A percentile compares a stretch with the other conserved stretches of the same genome.
phyloP scores from a whole-genome alignment of 106 monocot genomes.

The Acorus gramineus region DNA sequence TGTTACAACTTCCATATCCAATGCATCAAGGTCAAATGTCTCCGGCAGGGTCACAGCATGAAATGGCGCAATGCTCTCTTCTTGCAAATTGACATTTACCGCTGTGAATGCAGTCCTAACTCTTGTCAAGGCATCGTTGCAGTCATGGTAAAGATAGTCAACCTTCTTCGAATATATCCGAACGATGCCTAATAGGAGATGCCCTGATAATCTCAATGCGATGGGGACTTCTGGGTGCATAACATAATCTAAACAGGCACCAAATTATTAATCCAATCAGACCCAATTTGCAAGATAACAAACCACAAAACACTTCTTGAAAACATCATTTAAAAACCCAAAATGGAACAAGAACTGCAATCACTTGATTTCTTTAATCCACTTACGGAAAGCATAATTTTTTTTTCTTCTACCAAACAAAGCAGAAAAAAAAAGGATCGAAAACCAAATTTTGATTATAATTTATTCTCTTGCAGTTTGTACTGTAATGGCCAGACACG shows the following conservation, averaged over 20 bases:
- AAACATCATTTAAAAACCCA: no score
- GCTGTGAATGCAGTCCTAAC: conserved; percentile 38
- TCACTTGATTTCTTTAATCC: no score
- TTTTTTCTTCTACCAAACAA: no score
- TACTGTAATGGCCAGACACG: no score
- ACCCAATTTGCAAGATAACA: not conserved
- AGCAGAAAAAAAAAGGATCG: no score
- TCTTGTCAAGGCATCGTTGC: conserved; percentile 35
- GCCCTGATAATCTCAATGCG: conserved; percentile 80
- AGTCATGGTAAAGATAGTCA: conserved; percentile 68
- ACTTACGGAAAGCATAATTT: no score
- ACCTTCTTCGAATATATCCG: conserved; percentile 89
- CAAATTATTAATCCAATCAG: not conserved
- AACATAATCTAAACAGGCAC: conserved; percentile 37
- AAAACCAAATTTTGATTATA: no score
- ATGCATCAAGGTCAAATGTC: conserved; percentile 62
- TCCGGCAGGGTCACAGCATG: conserved; percentile 69
- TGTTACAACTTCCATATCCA: conserved; percentile 43
- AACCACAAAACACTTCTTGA: not conserved
- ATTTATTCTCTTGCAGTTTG: no score
- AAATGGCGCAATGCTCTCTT: conserved; percentile 44
- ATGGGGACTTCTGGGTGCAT: conserved; percentile 83
- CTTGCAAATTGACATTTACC: conserved; percentile 45
- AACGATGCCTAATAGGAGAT: conserved; percentile 74
- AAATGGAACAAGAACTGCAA: no score